These are phyloP conservation scores for Lipomyces mesembrius DNA, from an alignment of 805 yeast genomes.

Conservation along the genomic window DNA sequence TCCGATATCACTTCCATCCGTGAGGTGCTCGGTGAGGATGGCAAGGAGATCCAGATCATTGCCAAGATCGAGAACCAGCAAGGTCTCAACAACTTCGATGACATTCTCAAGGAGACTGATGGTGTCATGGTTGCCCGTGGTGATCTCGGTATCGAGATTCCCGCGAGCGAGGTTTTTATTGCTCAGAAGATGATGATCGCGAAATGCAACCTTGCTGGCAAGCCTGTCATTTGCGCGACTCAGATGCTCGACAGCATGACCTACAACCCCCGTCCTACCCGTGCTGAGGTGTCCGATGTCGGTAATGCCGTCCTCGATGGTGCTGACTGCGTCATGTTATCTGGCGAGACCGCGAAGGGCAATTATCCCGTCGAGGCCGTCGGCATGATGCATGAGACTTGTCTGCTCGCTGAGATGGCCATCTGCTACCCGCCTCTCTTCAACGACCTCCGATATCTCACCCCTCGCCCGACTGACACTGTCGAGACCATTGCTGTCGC, in stretches of 20 bases:
- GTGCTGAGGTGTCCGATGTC: slow-evolving; percentile 99
- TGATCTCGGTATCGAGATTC: slow-evolving; percentile 99
- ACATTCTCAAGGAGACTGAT: slow-evolving; percentile 89
- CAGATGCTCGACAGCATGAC: slow-evolving; percentile 99
- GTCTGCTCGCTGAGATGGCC: slow-evolving; percentile 95
- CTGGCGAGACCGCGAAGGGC: slow-evolving; percentile 99
- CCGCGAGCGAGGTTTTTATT: slow-evolving; percentile 97
- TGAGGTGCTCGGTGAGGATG: slow-evolving; percentile 94
- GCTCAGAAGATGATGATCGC: slow-evolving; percentile 99
- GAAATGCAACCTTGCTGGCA: slow-evolving; percentile 98
- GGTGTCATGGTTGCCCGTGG: slow-evolving; percentile 99
- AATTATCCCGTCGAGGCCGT: slow-evolving; percentile 97
- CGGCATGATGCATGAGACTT: slow-evolving; percentile 97
- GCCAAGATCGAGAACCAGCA: slow-evolving; percentile 99
- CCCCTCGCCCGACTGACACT: slow-evolving; percentile 87
- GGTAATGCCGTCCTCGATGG: slow-evolving; percentile 99
- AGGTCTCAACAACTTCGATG: slow-evolving; percentile 99
- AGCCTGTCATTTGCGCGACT: slow-evolving; percentile 99
- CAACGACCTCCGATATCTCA: slow-evolving; percentile 85
- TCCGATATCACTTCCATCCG: slow-evolving; percentile 89
- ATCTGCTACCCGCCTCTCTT: slow-evolving; percentile 81
- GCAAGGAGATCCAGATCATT: slow-evolving; percentile 93
- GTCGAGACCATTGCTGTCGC: slow-evolving; percentile 97
- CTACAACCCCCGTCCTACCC: slow-evolving; percentile 99
- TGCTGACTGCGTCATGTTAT: slow-evolving; percentile 99